These are phyloP conservation scores for Albifimbria verrucaria DNA, from an alignment of 2,329 filamentous ascomycete species.

Conservation along the genomic window DNA sequence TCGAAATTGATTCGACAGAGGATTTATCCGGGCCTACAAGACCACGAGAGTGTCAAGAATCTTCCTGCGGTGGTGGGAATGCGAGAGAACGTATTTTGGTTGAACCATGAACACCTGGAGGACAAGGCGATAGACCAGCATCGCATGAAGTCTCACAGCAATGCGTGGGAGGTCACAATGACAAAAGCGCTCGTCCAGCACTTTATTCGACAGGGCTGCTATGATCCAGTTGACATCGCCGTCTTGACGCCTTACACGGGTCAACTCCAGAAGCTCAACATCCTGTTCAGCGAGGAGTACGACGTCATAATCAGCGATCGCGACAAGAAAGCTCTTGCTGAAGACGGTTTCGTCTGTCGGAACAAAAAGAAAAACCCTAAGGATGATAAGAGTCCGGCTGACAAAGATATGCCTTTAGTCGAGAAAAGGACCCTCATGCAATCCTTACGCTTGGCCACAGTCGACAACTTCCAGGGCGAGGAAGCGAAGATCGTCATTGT, in stretches of 20 bases:
- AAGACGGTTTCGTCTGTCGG: conserved; percentile 62
- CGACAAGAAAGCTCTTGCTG: not conserved
- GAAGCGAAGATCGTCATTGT: conserved; percentile 82
- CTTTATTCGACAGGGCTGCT: conserved; percentile 64
- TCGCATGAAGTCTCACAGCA: conserved; percentile 55
- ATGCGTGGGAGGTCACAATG: conserved; percentile 65
- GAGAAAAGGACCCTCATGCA: conserved; percentile 64
- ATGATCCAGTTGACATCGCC: conserved; percentile 59
- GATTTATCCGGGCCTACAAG: conserved; percentile 43
- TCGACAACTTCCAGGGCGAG: conserved; percentile 88
- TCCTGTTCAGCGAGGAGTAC: not conserved
- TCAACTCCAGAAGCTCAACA: conserved; percentile 64
- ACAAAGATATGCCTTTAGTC: too few relatives aligned
- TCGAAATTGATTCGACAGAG: conserved; percentile 37
- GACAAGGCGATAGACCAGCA: conserved; percentile 55
- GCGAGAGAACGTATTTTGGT: conserved; percentile 38
- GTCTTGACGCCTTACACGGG: conserved; percentile 87
- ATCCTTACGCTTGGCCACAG: conserved; percentile 64
- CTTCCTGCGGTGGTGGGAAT: conserved; percentile 44
- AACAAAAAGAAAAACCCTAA: conserved; percentile 48
- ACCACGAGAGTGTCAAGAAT: conserved; percentile 38
- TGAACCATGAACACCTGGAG: conserved; percentile 55
- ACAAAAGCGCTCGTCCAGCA: conserved; percentile 69
- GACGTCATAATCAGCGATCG: not conserved
- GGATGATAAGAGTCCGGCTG: conserved; percentile 39